Percentiles rank a stretch among this genome's conserved stretches.
Conservation (phyloP, 1,139 yeast species). For the Yamadazyma diospyri region DNA sequence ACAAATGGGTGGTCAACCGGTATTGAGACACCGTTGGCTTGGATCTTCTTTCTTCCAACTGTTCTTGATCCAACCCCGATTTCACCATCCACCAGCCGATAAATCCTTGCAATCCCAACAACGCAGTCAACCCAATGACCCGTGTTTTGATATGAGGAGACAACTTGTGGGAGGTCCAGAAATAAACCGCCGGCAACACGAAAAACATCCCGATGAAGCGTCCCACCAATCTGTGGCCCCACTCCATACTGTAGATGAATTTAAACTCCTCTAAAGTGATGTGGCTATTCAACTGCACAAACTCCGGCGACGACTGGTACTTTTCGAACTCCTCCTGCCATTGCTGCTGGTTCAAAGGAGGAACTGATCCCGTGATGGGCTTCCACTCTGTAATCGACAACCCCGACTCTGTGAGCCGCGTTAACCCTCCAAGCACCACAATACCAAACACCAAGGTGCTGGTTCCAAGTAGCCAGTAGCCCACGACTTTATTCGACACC, state of each 20-base stretch:
- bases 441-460: constrained; percentile 91
- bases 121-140: constrained; percentile 65
- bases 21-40: constrained; percentile 97
- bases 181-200: constrained; percentile 81
- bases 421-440: constrained; percentile 93
- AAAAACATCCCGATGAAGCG: constrained; percentile 83
- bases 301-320: constrained; percentile 87
- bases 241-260: constrained; percentile 94
- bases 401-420: constrained; percentile 94
- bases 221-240: constrained; percentile 94
- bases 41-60: constrained; percentile 73
- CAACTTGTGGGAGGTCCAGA: constrained; percentile 64
- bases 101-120: constrained; percentile 89
- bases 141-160: constrained; percentile 66
- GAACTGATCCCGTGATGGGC: constrained; percentile 93
- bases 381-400: constrained; percentile 97
- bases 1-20: constrained; percentile 88
- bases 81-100: constrained; percentile 99
- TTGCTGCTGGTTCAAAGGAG: constrained; percentile 74
- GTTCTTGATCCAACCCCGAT: constrained; percentile 85
- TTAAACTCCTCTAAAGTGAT: constrained; percentile 91
- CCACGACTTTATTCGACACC: constrained; percentile 53
- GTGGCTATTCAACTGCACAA: constrained; percentile 81
- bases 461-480: constrained; percentile 88
- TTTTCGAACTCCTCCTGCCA: constrained; percentile 85